Evolutionary conservation across 257 asterid genomes (phyloP), one percentile per base, ranked within the genome.

Genomic region (Fraxinus anomala): DNA sequence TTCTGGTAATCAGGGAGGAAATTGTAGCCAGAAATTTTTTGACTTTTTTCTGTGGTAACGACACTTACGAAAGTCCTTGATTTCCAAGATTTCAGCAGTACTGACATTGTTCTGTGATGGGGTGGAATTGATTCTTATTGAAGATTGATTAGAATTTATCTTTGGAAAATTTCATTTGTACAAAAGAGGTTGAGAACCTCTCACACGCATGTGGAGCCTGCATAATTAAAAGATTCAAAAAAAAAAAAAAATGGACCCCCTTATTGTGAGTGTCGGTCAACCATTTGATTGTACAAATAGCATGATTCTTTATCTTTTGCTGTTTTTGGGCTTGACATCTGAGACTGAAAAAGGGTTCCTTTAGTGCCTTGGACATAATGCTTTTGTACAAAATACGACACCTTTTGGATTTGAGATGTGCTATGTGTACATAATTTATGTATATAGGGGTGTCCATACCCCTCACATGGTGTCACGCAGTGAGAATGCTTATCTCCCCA

Each of bases 41-140:
- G 91, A 91, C 80, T 91, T 93, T 73, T 84, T 84, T 89, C 79
- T 75, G 89, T 75, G 75, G 86, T 70, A 82, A 83, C 78, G 86
- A 75, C 70, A 42, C 81, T 75, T 69, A 78, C 73, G 81, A 70
- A 74, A 75, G 79, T 67, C 82, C 74, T 82, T 86, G 85, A 87
- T 84, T 70, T 82, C 75, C 79, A 84, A 80, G 78, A 37, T 72
- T 33, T 78, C 75, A 68, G 68, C 76, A 68, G 73, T 34, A 56
- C 86, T 82, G 85, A 80, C 83, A 82, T 24, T 61, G 68, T 1
- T 9, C 13, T 61, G 68, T 61, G 68, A 9, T 61, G 16, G 33
- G 34, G 6, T 61, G 68, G 68, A 8, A 61, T 61, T 61, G 68
- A 21, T 24, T 61, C 51, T 80, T 66, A 66, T 76, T 76, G 61